Percentiles rank a stretch among this genome's conserved stretches.
Evolutionary conservation across 1,284 basidiomycete genomes (phyloP).

Genomic region (Abortiporus biennis): DNA sequence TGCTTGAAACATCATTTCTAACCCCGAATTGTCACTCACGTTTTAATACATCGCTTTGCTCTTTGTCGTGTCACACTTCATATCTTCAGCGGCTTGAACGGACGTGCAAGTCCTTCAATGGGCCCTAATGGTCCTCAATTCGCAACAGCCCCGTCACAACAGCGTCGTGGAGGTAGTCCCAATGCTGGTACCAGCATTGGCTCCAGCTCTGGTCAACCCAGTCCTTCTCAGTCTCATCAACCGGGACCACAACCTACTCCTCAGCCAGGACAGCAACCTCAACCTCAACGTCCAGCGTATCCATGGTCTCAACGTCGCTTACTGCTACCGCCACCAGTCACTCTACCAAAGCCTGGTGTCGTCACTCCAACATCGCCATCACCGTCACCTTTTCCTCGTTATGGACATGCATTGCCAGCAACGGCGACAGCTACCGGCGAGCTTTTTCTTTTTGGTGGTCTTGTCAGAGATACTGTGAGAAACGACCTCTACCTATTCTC

Average conservation of each 20-base stretch:
- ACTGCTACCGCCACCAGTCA: slow-evolving; percentile 55
- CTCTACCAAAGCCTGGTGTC: slow-evolving; percentile 56
- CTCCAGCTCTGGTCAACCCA: slow-evolving; percentile 9
- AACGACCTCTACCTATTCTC: slow-evolving; percentile 95
- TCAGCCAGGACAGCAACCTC: slow-evolving; percentile 24
- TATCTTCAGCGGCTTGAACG: slow-evolving; percentile 25
- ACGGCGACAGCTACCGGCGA: slow-evolving; percentile 80
- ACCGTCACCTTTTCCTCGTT: slow-evolving; percentile 91
- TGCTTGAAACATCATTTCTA: slow-evolving; percentile 10
- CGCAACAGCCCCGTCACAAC: slow-evolving; percentile 17
- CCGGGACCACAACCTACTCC: slow-evolving; percentile 23
- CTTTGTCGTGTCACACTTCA: slow-evolving; percentile 8
- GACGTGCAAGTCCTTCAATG: slow-evolving; percentile 25
- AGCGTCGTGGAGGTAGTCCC: slow-evolving; percentile 14
- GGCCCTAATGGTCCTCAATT: slow-evolving; percentile 17
- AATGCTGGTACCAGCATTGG: slow-evolving; percentile 11
- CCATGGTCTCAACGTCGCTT: slow-evolving; percentile 77
- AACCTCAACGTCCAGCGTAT: slow-evolving; percentile 56
- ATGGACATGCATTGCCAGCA: slow-evolving; percentile 94
- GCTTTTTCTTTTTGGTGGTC: slow-evolving; percentile 94
- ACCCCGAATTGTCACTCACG: slow-evolving; percentile 8
- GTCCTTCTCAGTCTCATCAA: slow-evolving; percentile 22
- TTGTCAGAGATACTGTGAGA: slow-evolving; percentile 86
- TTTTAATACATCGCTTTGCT: slow-evolving; percentile 3
- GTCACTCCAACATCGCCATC: slow-evolving; percentile 56